Conservation (phyloP, 306 rosid species). For the Lathyrus oleraceus region DNA sequence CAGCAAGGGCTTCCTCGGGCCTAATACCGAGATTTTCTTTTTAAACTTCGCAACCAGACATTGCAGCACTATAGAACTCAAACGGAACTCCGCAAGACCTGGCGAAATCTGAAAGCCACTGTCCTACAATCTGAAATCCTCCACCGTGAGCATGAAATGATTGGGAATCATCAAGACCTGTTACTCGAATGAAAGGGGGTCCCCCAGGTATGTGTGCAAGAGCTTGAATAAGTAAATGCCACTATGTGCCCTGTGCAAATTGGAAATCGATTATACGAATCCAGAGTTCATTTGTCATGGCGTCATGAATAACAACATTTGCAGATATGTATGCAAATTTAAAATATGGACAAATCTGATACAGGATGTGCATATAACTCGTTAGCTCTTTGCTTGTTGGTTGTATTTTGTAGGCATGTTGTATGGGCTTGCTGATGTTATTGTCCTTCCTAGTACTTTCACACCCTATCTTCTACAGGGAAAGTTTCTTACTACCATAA, state of each 20-base stretch:
- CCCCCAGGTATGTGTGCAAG: slow-evolving; percentile 67
- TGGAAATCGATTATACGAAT: slow-evolving; percentile 91
- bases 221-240: slow-evolving; percentile 56
- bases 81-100: slow-evolving; percentile 54
- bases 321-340: slow-evolving; percentile 74
- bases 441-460: too few species aligned
- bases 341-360: slow-evolving; percentile 73
- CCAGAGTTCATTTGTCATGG: slow-evolving; percentile 60
- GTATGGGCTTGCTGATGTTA: too few species aligned
- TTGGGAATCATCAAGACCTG: slow-evolving; percentile 84
- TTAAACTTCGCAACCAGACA: slow-evolving; percentile 65
- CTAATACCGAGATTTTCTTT: slow-evolving; percentile 41
- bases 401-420: too few species aligned
- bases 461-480: too few species aligned
- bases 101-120: slow-evolving; percentile 51
- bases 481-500: too few species aligned
- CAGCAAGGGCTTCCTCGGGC: slow-evolving; percentile 73
- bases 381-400: slow-evolving; percentile 75
- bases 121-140: slow-evolving; percentile 69
- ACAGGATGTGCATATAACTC: slow-evolving; percentile 77
- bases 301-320: slow-evolving; percentile 64
- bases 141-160: slow-evolving; percentile 88
- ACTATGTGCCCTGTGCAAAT: slow-evolving; percentile 87
- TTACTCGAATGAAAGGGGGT: slow-evolving; percentile 62
- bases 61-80: slow-evolving; percentile 70